Evolutionary conservation across 1,284 basidiomycete species (phyloP).

Genomic region (Leccinum fuscescens): DNA sequence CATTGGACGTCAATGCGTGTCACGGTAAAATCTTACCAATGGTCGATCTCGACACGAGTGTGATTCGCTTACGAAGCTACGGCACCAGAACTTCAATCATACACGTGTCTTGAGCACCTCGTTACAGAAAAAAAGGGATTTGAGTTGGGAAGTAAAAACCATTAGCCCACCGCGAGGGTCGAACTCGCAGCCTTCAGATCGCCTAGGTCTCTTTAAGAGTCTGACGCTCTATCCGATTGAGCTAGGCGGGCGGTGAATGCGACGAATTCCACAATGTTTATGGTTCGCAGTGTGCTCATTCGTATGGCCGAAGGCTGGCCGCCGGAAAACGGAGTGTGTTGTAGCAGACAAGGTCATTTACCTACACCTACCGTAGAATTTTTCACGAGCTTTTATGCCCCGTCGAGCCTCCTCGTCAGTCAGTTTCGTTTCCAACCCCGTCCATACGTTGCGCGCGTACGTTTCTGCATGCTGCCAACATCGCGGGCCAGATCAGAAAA

Average conservation of each 20-base stretch:
- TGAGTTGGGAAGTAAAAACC: background rate
- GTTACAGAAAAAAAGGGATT: background rate
- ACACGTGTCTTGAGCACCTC: background rate
- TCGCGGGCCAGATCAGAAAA: conserved; percentile 4
- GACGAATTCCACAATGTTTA: background rate
- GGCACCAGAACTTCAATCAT: background rate
- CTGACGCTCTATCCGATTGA: conserved; percentile 88
- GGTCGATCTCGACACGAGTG: background rate
- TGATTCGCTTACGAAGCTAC: background rate
- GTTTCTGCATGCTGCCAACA: conserved; percentile 52
- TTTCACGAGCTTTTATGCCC: conserved; percentile 41
- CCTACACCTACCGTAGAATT: conserved; percentile 31
- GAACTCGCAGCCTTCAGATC: conserved; percentile 89
- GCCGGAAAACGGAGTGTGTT: background rate
- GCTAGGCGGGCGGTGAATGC: conserved; percentile 64
- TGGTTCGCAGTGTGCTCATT: background rate
- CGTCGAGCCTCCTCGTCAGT: conserved; percentile 45
- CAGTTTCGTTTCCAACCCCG: conserved; percentile 43
- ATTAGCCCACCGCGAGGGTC: conserved; percentile 84
- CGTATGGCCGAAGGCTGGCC: background rate
- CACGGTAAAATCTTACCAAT: background rate
- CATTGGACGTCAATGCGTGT: background rate
- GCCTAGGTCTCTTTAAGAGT: conserved; percentile 55
- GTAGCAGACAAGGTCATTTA: background rate
- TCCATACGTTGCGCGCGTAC: conserved; percentile 41